These are phyloP conservation scores for Galerina sulciceps DNA, from an alignment of 768 basidiomycete species.

Conservation along the genomic window DNA sequence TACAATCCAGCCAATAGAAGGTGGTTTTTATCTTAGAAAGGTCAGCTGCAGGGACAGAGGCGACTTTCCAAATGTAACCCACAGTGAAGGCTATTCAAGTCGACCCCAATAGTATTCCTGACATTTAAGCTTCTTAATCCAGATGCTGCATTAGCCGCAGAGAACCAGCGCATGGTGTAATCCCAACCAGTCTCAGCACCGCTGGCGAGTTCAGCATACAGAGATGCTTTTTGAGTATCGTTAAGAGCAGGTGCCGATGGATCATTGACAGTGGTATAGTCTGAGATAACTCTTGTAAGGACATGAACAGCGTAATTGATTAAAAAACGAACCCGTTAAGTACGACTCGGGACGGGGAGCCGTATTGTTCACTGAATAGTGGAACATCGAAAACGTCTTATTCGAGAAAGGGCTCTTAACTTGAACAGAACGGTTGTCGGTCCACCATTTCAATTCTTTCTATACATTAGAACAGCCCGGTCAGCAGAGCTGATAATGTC, in stretches of 20 bases:
- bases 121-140: constrained; percentile 76
- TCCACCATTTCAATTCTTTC: constrained; percentile 88
- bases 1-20: constrained; percentile 66
- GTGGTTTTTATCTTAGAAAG: constrained; percentile 62
- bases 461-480: constrained; percentile 23
- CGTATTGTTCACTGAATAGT: constrained; percentile 78
- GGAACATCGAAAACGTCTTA: constrained; percentile 66
- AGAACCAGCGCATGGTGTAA: constrained; percentile 57
- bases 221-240: constrained; percentile 55
- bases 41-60: not conserved
- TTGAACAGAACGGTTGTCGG: constrained; percentile 66
- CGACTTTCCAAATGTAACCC: constrained; percentile 31
- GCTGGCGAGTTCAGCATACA: constrained; percentile 89
- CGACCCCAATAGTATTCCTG: constrained; percentile 69
- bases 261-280: constrained; percentile 80
- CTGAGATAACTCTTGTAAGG: constrained; percentile 36
- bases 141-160: constrained; percentile 42
- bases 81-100: constrained; percentile 88
- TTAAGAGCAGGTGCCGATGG: constrained; percentile 57
- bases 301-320: not conserved
- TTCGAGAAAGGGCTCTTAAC: constrained; percentile 76
- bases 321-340: constrained; percentile 50
- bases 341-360: constrained; percentile 92
- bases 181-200: constrained; percentile 87
- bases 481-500: not conserved